Evolutionary conservation across 164 flowering plant genomes (phyloP), one percentile per base, ranked within the genome.

Genomic region (Liquidambar formosana): DNA sequence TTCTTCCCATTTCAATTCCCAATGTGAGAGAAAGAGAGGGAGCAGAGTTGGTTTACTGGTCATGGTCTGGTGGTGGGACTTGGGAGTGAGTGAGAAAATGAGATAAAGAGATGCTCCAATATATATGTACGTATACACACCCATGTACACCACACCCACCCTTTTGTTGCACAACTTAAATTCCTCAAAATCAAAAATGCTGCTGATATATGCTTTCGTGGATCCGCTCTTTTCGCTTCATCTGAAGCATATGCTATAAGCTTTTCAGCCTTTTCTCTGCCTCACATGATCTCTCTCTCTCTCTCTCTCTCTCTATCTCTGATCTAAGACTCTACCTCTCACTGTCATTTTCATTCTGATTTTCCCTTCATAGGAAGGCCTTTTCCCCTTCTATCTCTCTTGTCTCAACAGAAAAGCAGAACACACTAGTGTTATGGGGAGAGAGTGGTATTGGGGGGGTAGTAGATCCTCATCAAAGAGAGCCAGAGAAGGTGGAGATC

Each of bases 201-300:
- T 10, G 5, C 67, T 67, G 21, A 19, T 65, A 19, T 64, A 52
- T 71, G 62, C 67, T 76, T n/a, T 75, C 57, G 70, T 73, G 78
- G 85, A 83, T 79, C 86, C 85, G 71, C 73, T 78, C 81, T 77
- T 83, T 61, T 44, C 85, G 81, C 74, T 73, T 61, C 64, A 26
- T 27, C 63, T 26, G 64, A 75, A 61, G 15, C 60, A 15, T n/a
- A 51, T 43, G 26, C 52, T 21, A 12, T 19, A 26, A 28, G 13
- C 63, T 15, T 38, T 22, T n/a, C 44, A 25, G 8, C 51, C 48
- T 71, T 61, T 41, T n/a, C 61, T 73, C 54, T 44, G 41, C 10
- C 11, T 10, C 16, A 49, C 5, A 49, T 25, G 53, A n/a, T n/a
- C n/a, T 28, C 25, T 49, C 63, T 69, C 19, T 65, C 25, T 22